Percentiles rank a stretch among this genome's conserved stretches.
Evolutionary conservation across 371 early-diverging fungal species (phyloP).

Genomic region (Zopfochytrium polystomum): DNA sequence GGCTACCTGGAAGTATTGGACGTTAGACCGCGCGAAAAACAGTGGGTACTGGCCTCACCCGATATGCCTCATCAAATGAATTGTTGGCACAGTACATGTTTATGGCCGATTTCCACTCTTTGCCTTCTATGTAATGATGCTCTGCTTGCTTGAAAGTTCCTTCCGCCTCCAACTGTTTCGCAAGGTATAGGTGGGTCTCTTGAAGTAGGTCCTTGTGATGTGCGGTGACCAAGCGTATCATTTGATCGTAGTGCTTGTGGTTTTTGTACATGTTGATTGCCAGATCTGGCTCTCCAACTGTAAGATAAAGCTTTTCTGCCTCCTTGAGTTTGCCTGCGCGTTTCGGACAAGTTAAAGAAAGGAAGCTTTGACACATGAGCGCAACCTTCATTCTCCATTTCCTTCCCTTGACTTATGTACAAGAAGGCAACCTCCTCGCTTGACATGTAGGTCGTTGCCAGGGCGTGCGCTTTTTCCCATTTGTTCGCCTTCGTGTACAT

Average conservation of each 20-base stretch:
- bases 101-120: conserved; percentile 58
- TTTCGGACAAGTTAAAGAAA: neutral
- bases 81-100: conserved; percentile 60
- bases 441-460: conserved; percentile 52
- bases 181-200: conserved; percentile 56
- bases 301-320: conserved; percentile 56
- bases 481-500: conserved; percentile 51
- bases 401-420: conserved; percentile 52
- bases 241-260: conserved; percentile 54
- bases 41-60: conserved; percentile 33
- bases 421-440: conserved; percentile 48
- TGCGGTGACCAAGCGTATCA: conserved; percentile 55
- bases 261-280: conserved; percentile 65
- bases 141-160: conserved; percentile 54
- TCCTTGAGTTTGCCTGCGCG: conserved; percentile 47
- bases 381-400: conserved; percentile 48
- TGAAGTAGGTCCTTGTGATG: conserved; percentile 53
- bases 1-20: conserved; percentile 36
- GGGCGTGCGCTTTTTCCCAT: conserved; percentile 55
- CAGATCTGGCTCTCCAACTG: conserved; percentile 53
- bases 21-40: neutral
- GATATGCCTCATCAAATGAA: conserved; percentile 55
- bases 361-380: neutral
- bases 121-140: conserved; percentile 54
- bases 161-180: conserved; percentile 54